Conservation (phyloP, 192 early-diverging fungal species). For the Coemansia sp. region DNA sequence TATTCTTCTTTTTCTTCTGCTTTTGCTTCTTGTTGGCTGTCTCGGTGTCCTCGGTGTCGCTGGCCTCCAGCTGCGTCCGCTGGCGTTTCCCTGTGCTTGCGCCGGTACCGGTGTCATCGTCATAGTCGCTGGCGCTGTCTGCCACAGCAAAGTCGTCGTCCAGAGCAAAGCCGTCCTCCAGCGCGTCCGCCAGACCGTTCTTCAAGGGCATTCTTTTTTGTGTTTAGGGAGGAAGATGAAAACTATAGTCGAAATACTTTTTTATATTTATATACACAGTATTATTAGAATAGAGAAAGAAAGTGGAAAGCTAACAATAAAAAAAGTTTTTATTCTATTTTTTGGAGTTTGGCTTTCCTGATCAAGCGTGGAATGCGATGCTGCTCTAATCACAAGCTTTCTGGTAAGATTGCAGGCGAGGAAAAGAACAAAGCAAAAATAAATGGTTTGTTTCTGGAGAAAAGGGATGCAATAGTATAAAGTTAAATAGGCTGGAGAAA, state of each 20-base stretch:
- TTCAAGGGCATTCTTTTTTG: conserved; percentile 7
- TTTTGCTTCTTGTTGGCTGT: neutral
- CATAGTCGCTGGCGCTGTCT: neutral
- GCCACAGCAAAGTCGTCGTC: conserved; percentile 24
- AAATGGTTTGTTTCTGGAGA: too few relatives aligned
- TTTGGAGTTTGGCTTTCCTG: too few relatives aligned
- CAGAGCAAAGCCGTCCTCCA: conserved; percentile 52
- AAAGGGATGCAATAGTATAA: too few relatives aligned
- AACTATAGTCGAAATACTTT: neutral
- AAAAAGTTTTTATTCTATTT: too few relatives aligned
- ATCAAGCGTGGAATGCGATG: too few relatives aligned
- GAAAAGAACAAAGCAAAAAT: too few relatives aligned
- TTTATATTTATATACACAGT: neutral
- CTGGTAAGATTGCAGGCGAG: too few relatives aligned
- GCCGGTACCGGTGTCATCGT: neutral
- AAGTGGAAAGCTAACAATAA: too few relatives aligned
- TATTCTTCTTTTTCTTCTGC: conserved; percentile 10
- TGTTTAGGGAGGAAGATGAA: neutral
- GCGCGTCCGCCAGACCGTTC: conserved; percentile 27
- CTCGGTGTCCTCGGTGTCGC: neutral
- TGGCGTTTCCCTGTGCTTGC: conserved; percentile 14
- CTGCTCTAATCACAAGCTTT: too few relatives aligned
- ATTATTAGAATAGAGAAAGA: neutral
- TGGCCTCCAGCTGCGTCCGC: neutral
- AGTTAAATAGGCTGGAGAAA: too few relatives aligned